Conservation (phyloP, 371 early-diverging fungal species). For the Zopfochytrium polystomum region DNA sequence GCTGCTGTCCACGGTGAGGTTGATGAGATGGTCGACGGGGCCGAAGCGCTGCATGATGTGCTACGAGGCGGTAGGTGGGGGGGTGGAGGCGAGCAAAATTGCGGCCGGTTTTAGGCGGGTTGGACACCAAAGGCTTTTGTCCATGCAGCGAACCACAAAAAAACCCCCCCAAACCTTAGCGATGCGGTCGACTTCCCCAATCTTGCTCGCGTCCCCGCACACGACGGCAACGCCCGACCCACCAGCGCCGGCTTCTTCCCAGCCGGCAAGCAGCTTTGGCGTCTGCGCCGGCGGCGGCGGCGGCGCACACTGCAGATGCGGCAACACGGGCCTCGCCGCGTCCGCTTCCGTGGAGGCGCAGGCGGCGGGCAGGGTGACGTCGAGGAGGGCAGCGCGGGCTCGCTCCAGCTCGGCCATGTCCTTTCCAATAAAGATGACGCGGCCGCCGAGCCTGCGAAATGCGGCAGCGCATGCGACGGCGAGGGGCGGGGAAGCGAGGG, state of each 20-base stretch:
- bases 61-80: conserved; percentile 3
- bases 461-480: conserved; percentile 17
- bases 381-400: not conserved
- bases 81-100: conserved; percentile 3
- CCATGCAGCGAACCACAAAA: too few relatives aligned
- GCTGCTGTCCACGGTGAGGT: conserved; percentile 53
- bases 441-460: not conserved
- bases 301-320: too few relatives aligned
- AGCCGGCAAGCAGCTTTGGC: not conserved
- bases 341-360: too few relatives aligned
- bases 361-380: not conserved
- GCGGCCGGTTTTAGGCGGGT: too few relatives aligned
- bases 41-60: conserved; percentile 21
- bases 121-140: too few relatives aligned
- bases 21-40: conserved; percentile 44
- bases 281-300: too few relatives aligned
- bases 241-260: not conserved
- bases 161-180: not conserved
- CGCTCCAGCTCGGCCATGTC: not conserved
- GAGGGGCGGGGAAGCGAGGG: not conserved
- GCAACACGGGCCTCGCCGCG: too few relatives aligned
- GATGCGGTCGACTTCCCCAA: conserved; percentile 22
- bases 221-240: conserved; percentile 11
- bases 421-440: conserved; percentile 5
- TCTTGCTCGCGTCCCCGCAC: conserved; percentile 18